These are phyloP conservation scores for Crassisporium funariophilum DNA, from an alignment of 768 basidiomycete genomes.

Conservation along the genomic window DNA sequence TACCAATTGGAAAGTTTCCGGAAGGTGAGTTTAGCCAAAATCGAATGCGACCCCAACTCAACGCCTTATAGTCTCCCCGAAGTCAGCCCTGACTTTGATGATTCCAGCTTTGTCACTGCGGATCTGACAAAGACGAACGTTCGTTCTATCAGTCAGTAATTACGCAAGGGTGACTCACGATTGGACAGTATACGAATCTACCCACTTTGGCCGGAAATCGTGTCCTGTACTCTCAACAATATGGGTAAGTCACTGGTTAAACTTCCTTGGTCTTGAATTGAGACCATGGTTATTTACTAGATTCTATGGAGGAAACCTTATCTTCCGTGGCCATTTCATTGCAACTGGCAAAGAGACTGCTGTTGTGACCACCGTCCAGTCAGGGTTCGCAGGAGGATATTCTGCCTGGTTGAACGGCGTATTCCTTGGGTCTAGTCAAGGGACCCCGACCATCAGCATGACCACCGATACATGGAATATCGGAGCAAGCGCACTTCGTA, in stretches of 20 bases:
- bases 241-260: constrained; percentile 37
- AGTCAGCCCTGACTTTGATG: constrained; percentile 46
- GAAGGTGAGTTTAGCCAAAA: constrained; percentile 33
- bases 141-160: no score
- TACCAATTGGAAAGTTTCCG: constrained; percentile 47
- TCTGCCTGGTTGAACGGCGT: constrained; percentile 51
- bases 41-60: not conserved
- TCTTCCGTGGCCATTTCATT: constrained; percentile 57
- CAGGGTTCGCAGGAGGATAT: constrained; percentile 53
- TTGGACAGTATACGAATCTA: constrained; percentile 48
- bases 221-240: constrained; percentile 55
- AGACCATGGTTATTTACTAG: constrained; percentile 23
- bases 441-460: constrained; percentile 42
- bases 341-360: constrained; percentile 50
- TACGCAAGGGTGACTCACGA: not conserved
- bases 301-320: constrained; percentile 53
- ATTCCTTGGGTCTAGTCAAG: constrained; percentile 52
- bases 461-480: constrained; percentile 46
- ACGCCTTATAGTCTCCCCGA: constrained; percentile 46
- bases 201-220: constrained; percentile 43
- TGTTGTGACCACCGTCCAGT: constrained; percentile 48
- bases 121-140: constrained; percentile 49
- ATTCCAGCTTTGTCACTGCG: constrained; percentile 47
- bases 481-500: constrained; percentile 33
- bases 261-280: not conserved